phyloP scores from a whole-genome alignment of 768 basidiomycete genomes.

The Macrolepiota fuliginosa region DNA sequence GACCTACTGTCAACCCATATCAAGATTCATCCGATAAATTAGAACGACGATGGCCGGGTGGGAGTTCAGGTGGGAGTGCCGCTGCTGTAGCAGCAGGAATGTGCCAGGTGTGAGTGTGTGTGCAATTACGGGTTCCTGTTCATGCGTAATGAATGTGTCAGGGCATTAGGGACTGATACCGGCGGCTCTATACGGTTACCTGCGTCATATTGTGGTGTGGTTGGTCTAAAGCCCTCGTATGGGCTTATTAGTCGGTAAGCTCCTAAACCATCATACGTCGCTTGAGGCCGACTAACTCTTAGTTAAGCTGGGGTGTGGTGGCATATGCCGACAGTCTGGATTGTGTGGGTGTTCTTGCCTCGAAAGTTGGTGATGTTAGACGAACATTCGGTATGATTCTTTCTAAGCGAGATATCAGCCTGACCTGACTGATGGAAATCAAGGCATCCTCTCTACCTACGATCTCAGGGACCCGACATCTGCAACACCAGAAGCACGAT shows the following conservation, averaged over 20 bases:
- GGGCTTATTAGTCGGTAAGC: slow-evolving; percentile 82
- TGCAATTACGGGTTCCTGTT: neutral
- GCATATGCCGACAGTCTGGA: slow-evolving; percentile 95
- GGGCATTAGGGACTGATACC: slow-evolving; percentile 92
- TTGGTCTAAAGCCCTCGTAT: slow-evolving; percentile 94
- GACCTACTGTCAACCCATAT: slow-evolving; percentile 79
- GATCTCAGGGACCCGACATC: slow-evolving; percentile 80
- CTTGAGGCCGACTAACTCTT: neutral
- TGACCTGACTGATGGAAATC: neutral
- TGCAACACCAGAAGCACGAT: slow-evolving; percentile 38
- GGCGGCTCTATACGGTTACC: slow-evolving; percentile 93
- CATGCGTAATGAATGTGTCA: slow-evolving; percentile 24
- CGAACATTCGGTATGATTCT: slow-evolving; percentile 60
- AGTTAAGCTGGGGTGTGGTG: slow-evolving; percentile 78
- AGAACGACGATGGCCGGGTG: slow-evolving; percentile 69
- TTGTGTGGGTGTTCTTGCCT: slow-evolving; percentile 83
- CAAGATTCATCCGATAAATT: slow-evolving; percentile 17
- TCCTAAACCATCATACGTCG: neutral
- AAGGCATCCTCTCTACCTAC: slow-evolving; percentile 49
- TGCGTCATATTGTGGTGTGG: slow-evolving; percentile 90
- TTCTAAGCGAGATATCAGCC: neutral
- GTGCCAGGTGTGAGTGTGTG: slow-evolving; percentile 71
- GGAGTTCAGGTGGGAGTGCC: slow-evolving; percentile 94
- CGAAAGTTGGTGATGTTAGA: slow-evolving; percentile 44
- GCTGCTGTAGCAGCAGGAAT: slow-evolving; percentile 86